A percentile compares a stretch with the other conserved stretches of the same genome.
These are phyloP conservation scores for Mrakia blollopis DNA, from an alignment of 768 basidiomycete genomes.

Conservation along the genomic window DNA sequence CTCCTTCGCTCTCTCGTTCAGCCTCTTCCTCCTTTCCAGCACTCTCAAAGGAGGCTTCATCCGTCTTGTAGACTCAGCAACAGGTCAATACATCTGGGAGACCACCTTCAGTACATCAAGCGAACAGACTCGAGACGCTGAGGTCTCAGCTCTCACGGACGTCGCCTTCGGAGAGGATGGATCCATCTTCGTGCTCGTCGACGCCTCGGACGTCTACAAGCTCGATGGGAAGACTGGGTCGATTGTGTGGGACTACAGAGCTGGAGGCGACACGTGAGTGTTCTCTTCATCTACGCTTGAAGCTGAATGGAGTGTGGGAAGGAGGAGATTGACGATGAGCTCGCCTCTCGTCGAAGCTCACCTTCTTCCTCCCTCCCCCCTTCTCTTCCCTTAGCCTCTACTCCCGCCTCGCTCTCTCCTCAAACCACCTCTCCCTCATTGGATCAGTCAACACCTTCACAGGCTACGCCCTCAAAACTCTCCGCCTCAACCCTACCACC, in stretches of 20 bases:
- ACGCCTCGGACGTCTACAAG: conserved; percentile 31
- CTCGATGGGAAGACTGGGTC: conserved; percentile 55
- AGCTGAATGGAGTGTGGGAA: too few relatives aligned
- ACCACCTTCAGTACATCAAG: conserved; percentile 53
- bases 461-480: conserved; percentile 63
- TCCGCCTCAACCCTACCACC: conserved; percentile 50
- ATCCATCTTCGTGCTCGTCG: conserved; percentile 36
- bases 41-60: conserved; percentile 56
- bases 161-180: conserved; percentile 47
- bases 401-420: conserved; percentile 57
- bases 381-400: conserved; percentile 51
- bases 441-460: conserved; percentile 53
- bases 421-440: conserved; percentile 52
- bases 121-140: conserved; percentile 50
- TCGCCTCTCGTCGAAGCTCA: neutral
- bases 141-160: conserved; percentile 55
- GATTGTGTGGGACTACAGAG: conserved; percentile 56
- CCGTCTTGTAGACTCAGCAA: conserved; percentile 60
- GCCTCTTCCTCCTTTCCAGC: conserved; percentile 59
- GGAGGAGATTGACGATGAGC: neutral
- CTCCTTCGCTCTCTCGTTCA: conserved; percentile 4
- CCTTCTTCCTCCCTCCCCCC: neutral
- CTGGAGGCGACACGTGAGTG: neutral
- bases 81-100: conserved; percentile 65
- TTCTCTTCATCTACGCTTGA: too few relatives aligned